Percentiles rank a stretch among this genome's conserved stretches.
Evolutionary conservation across 2,329 filamentous ascomycete genomes (phyloP).

Genomic region (Xylaria sp.): DNA sequence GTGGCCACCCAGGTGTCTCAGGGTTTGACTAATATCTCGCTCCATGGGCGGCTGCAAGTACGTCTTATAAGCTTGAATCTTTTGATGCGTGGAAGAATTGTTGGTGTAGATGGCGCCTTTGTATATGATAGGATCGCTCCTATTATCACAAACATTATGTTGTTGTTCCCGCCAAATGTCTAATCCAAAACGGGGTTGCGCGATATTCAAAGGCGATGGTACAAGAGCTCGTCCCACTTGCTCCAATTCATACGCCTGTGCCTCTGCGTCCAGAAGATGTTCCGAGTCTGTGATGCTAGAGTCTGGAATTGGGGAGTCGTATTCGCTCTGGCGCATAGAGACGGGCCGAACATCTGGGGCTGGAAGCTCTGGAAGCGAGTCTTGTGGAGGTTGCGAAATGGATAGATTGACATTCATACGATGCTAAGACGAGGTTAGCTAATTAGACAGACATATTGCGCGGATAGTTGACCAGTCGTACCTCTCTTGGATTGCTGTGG

Average conservation of each 20-base stretch:
- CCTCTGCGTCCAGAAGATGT: slow-evolving; percentile 41
- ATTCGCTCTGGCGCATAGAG: slow-evolving; percentile 12
- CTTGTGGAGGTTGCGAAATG: slow-evolving; percentile 19
- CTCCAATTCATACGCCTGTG: slow-evolving; percentile 37
- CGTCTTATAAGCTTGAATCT: slow-evolving; percentile 23
- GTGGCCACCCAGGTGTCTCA: slow-evolving; percentile 49
- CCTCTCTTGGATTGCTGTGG: slow-evolving; percentile 20
- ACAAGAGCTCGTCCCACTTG: slow-evolving; percentile 33
- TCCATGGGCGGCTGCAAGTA: slow-evolving; percentile 48
- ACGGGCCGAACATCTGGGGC: slow-evolving; percentile 2
- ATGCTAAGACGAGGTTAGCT: slow-evolving; percentile 25
- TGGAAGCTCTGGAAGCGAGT: slow-evolving; percentile 24
- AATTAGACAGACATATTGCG: not conserved
- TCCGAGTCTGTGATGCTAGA: slow-evolving; percentile 43
- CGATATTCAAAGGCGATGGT: slow-evolving; percentile 38
- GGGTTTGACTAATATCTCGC: slow-evolving; percentile 56
- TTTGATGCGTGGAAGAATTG: slow-evolving; percentile 4
- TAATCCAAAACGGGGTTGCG: slow-evolving; percentile 18
- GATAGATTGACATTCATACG: not conserved
- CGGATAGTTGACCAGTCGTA: slow-evolving; percentile 9
- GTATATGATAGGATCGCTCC: not conserved
- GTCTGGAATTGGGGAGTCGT: slow-evolving; percentile 23
- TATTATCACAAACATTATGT: not conserved
- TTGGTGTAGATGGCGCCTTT: not conserved
- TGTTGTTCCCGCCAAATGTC: not conserved